These are phyloP conservation scores for Cryphonectria naterciae DNA, from an alignment of 2,329 filamentous ascomycete genomes.

Conservation along the genomic window DNA sequence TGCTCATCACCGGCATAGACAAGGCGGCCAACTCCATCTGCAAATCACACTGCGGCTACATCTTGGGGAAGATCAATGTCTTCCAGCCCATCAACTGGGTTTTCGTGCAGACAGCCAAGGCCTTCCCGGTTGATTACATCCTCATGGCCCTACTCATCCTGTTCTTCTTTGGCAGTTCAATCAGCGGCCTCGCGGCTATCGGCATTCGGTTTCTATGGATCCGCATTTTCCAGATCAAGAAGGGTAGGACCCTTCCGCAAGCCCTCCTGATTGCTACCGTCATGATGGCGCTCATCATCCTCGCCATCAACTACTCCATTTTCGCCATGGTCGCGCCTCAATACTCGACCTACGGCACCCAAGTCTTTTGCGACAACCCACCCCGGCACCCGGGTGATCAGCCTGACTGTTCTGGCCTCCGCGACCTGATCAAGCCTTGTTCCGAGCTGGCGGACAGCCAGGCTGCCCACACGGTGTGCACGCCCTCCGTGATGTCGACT, in stretches of 20 bases:
- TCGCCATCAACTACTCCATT: conserved; percentile 91
- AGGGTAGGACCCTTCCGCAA: conserved; percentile 87
- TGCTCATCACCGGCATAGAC: conserved; percentile 95
- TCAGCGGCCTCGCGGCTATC: conserved; percentile 82
- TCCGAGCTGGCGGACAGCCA: conserved; percentile 73
- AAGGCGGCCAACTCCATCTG: conserved; percentile 96
- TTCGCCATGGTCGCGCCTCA: conserved; percentile 95
- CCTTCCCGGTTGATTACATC: conserved; percentile 91
- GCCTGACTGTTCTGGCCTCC: conserved; percentile 75
- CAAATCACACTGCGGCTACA: conserved; percentile 88
- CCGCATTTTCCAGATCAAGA: conserved; percentile 86
- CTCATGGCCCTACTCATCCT: conserved; percentile 84
- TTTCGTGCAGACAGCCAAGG: conserved; percentile 76
- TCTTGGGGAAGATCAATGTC: conserved; percentile 82
- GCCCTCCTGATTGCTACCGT: conserved; percentile 89
- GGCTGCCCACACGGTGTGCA: conserved; percentile 82
- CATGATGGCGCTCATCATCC: conserved; percentile 83
- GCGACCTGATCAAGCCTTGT: conserved; percentile 77
- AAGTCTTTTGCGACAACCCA: conserved; percentile 85
- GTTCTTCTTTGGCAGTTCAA: conserved; percentile 85
- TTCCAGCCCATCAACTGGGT: conserved; percentile 96
- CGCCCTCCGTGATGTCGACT: conserved; percentile 85
- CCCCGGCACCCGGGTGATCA: conserved; percentile 64
- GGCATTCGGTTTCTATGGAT: conserved; percentile 98
- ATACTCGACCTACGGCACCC: conserved; percentile 91